Evolutionary conservation across 305 asterid species (phyloP).

Genomic region (Fraxinus angustifolia): DNA sequence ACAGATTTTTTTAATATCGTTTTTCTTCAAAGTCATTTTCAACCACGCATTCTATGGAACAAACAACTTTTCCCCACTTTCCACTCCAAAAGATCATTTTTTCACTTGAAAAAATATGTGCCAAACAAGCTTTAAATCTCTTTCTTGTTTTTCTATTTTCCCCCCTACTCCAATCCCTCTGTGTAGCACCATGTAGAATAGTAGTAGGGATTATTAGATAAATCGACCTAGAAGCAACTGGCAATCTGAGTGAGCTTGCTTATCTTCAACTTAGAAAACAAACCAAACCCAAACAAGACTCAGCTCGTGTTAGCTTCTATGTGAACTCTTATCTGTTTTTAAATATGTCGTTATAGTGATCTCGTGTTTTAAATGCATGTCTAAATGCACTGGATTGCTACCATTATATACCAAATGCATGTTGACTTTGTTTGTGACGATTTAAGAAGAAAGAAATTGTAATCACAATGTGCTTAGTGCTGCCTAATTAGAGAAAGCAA

Average conservation of each 20-base stretch:
- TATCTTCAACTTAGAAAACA: neutral
- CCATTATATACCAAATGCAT: neutral
- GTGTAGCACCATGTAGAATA: neutral
- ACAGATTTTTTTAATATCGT: neutral
- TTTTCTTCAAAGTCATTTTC: neutral
- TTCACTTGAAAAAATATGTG: neutral
- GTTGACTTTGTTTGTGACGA: neutral
- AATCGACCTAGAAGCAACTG: neutral
- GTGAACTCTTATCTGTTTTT: neutral
- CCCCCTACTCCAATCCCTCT: neutral
- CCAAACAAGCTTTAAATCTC: neutral
- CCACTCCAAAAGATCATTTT: neutral
- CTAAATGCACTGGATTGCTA: neutral
- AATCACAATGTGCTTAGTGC: neutral
- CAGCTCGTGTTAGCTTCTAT: neutral
- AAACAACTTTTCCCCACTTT: neutral
- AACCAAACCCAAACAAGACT: neutral
- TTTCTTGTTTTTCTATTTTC: neutral
- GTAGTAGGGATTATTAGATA: neutral
- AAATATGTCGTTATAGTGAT: neutral
- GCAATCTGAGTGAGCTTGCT: neutral
- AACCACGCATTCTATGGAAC: neutral
- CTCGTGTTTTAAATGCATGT: neutral
- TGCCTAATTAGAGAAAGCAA: neutral
- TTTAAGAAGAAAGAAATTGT: neutral